Conservation (phyloP, 2,329 filamentous ascomycete genomes). For the Sclerotinia spermophila region DNA sequence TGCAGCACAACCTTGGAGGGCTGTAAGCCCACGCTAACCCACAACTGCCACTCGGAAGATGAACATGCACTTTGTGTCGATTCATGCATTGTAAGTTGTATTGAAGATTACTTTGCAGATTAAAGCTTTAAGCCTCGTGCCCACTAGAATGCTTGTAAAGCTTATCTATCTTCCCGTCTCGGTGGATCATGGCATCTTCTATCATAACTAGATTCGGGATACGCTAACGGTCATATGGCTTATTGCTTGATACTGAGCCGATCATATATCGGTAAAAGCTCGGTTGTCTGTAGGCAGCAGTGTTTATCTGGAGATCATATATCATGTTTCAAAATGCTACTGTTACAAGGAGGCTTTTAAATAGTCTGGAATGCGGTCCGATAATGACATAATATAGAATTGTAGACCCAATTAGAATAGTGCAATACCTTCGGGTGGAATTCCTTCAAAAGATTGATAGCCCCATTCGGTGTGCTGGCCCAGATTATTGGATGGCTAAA, state of each 20-base stretch:
- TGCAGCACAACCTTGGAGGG: neutral
- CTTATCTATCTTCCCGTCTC: neutral
- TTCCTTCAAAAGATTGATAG: neutral
- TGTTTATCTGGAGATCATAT: neutral
- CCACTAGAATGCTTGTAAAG: neutral
- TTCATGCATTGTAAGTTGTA: neutral
- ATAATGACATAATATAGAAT: neutral
- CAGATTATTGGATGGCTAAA: neutral
- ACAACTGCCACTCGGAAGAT: neutral
- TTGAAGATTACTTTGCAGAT: neutral
- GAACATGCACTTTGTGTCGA: neutral
- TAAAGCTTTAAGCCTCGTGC: neutral
- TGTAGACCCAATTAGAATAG: neutral
- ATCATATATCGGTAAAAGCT: neutral
- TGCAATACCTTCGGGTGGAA: neutral
- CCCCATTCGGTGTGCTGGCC: neutral
- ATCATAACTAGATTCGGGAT: neutral
- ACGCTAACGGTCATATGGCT: neutral
- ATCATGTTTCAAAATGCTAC: neutral
- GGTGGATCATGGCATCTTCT: neutral
- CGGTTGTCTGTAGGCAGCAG: neutral
- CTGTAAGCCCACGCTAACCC: neutral
- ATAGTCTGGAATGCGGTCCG: neutral
- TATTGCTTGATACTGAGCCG: neutral
- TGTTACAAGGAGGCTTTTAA: neutral